Conservation (phyloP, 106 monocot genomes). For the Vanilla planifolia region DNA sequence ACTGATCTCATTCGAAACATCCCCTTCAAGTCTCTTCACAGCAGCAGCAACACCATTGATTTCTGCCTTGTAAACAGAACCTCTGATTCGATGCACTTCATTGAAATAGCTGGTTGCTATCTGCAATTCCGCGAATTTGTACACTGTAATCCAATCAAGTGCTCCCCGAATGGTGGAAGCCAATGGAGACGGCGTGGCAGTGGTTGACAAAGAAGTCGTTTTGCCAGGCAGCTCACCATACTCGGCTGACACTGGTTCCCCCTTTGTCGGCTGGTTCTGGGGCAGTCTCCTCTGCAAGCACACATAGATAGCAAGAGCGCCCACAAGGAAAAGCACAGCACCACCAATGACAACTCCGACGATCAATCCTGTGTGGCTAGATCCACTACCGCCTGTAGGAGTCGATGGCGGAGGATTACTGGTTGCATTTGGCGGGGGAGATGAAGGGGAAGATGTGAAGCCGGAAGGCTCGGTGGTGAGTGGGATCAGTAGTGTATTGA, state of each 20-base stretch:
- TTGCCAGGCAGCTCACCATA: not conserved
- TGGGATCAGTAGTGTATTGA: slow-evolving; percentile 68
- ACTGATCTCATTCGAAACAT: slow-evolving; percentile 61
- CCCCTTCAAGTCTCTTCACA: slow-evolving; percentile 59
- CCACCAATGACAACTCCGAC: slow-evolving; percentile 46
- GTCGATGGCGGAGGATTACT: slow-evolving; percentile 9
- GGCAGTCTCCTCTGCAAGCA: slow-evolving; percentile 6
- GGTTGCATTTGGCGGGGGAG: slow-evolving; percentile 16
- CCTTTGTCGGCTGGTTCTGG: not conserved
- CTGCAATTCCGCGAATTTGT: slow-evolving; percentile 62
- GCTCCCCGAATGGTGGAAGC: slow-evolving; percentile 30
- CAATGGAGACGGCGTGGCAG: slow-evolving; percentile 1
- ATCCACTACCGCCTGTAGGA: not conserved
- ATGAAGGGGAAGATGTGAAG: slow-evolving; percentile 1
- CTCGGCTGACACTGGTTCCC: not conserved
- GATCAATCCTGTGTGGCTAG: slow-evolving; percentile 13
- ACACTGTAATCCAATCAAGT: slow-evolving; percentile 59
- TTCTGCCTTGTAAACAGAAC: slow-evolving; percentile 57
- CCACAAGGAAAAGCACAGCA: slow-evolving; percentile 17
- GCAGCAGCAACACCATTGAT: slow-evolving; percentile 76
- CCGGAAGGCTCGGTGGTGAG: slow-evolving; percentile 33
- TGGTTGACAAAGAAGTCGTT: not conserved
- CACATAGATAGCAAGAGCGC: slow-evolving; percentile 1
- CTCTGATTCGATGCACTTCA: slow-evolving; percentile 45
- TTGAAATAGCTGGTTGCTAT: slow-evolving; percentile 54